Evolutionary conservation across 2,329 filamentous ascomycete genomes (phyloP).

Genomic region (Penicillium sp.): DNA sequence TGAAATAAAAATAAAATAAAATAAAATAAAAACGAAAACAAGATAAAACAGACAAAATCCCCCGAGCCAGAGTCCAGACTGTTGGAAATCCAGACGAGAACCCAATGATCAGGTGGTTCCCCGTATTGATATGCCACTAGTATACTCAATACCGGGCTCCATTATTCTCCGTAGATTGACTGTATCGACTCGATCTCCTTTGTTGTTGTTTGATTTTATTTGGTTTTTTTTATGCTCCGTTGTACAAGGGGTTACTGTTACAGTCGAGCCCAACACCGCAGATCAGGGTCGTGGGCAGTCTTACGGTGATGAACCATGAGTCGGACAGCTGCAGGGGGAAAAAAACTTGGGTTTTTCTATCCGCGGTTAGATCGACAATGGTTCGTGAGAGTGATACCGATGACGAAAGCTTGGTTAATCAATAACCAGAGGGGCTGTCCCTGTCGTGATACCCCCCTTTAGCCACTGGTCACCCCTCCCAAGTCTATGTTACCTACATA

Average conservation of each 20-base stretch:
- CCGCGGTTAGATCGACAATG: constrained; percentile 7
- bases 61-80: neutral
- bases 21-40: neutral
- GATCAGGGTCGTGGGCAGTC: constrained; percentile 15
- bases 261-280: constrained; percentile 11
- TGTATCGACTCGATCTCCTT: neutral
- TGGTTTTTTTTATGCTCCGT: constrained; percentile 19
- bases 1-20: neutral
- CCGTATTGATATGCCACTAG: neutral
- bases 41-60: neutral
- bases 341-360: neutral
- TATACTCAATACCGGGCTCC: neutral
- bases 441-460: neutral
- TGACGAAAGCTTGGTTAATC: constrained; percentile 3
- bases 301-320: constrained; percentile 16
- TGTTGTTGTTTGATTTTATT: neutral
- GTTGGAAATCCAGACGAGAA: neutral
- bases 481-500: neutral
- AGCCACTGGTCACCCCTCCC: neutral
- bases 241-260: constrained; percentile 26
- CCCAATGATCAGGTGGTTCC: neutral
- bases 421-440: neutral
- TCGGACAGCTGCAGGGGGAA: constrained; percentile 19
- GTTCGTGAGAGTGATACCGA: constrained; percentile 12
- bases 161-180: neutral